Percentiles rank a stretch among this genome's conserved stretches.
Conservation (phyloP, 257 asterid species). For the Solanum bulbocastanum region DNA sequence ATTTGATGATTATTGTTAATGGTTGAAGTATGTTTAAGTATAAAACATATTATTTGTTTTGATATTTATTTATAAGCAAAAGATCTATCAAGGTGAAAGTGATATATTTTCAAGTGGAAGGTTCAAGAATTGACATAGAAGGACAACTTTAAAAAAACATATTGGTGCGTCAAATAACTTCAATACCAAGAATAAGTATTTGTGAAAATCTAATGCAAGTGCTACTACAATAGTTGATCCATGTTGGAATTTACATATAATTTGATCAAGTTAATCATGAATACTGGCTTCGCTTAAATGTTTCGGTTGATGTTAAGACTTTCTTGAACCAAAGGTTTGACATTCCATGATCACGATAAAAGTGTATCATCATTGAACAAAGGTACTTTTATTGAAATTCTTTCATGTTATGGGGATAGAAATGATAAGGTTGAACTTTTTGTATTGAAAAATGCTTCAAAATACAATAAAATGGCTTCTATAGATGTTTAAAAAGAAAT, state of each 20-base stretch:
- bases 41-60: neutral
- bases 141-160: neutral
- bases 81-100: neutral
- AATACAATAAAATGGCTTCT: neutral
- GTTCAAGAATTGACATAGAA: neutral
- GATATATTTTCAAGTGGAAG: neutral
- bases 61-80: neutral
- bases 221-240: neutral
- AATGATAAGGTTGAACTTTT: neutral
- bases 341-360: neutral
- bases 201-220: neutral
- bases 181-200: neutral
- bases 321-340: neutral
- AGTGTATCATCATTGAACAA: neutral
- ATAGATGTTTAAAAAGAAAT: neutral
- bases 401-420: neutral
- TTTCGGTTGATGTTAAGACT: neutral
- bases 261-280: neutral
- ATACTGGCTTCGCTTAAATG: neutral
- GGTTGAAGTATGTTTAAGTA: neutral
- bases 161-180: neutral
- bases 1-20: neutral
- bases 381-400: neutral
- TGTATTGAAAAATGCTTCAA: neutral
- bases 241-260: neutral